These are phyloP conservation scores for Aotearoamyces nothofagi DNA, from an alignment of 2,329 filamentous ascomycete genomes.

Conservation along the genomic window DNA sequence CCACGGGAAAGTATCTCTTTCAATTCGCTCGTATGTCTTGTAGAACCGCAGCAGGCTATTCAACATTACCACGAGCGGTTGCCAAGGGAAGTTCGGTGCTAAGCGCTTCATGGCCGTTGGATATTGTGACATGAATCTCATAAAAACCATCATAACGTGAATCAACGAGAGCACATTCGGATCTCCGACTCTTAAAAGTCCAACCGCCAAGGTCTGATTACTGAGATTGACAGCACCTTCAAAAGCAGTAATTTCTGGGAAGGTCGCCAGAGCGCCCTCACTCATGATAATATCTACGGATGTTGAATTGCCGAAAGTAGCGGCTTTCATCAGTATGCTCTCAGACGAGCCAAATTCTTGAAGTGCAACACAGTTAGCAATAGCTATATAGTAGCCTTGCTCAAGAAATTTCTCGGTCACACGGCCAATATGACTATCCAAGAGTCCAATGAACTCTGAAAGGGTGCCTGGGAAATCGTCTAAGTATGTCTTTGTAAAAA, in stretches of 20 bases:
- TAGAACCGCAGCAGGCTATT: slow-evolving; percentile 11
- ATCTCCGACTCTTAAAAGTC: slow-evolving; percentile 13
- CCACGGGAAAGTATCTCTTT: slow-evolving; percentile 9
- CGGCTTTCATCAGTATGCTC: slow-evolving; percentile 13
- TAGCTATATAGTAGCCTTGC: slow-evolving; percentile 38
- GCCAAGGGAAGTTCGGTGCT: slow-evolving; percentile 13
- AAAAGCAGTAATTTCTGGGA: too few relatives aligned
- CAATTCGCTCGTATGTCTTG: slow-evolving; percentile 6
- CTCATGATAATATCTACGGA: background rate
- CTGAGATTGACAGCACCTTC: slow-evolving; percentile 11
- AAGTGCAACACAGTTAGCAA: slow-evolving; percentile 24
- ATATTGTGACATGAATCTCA: slow-evolving; percentile 10
- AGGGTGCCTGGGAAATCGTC: slow-evolving; percentile 30
- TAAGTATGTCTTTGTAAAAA: slow-evolving; percentile 37
- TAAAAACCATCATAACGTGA: slow-evolving; percentile 15
- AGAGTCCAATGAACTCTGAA: slow-evolving; percentile 31
- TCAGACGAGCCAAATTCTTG: slow-evolving; percentile 16
- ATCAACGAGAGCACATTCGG: slow-evolving; percentile 16
- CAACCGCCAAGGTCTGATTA: slow-evolving; percentile 9
- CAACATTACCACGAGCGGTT: slow-evolving; percentile 8
- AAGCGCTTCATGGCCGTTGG: slow-evolving; percentile 10
- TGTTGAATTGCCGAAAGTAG: background rate
- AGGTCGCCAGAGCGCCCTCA: slow-evolving; percentile 3
- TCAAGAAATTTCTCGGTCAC: slow-evolving; percentile 28
- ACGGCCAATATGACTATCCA: slow-evolving; percentile 42